These are phyloP conservation scores for Theileria sp. DNA, from an alignment of 169 alveolate genomes.

Conservation along the genomic window DNA sequence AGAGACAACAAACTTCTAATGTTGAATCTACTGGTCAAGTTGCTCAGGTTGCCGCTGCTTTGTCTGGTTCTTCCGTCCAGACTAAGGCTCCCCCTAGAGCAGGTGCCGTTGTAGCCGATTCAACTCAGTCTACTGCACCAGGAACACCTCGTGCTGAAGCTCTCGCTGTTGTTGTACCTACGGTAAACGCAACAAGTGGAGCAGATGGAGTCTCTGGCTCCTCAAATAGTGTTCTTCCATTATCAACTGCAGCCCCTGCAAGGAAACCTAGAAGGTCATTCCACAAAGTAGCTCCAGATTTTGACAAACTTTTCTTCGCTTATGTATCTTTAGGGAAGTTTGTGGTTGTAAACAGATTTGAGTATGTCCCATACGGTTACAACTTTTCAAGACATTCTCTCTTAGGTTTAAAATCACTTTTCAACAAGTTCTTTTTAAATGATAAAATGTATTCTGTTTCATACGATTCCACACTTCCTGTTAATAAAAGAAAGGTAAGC, in stretches of 20 bases:
- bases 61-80: background rate
- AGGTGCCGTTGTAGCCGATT: background rate
- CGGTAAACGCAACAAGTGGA: background rate
- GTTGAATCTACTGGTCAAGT: background rate
- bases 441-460: background rate
- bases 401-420: background rate
- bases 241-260: background rate
- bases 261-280: background rate
- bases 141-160: conserved; percentile 1
- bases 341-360: background rate
- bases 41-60: background rate
- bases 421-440: background rate
- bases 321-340: background rate
- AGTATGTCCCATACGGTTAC: background rate
- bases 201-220: conserved; percentile 3
- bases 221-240: background rate
- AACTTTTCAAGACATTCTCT: conserved; percentile 1
- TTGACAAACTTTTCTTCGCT: background rate
- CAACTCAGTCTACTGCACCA: conserved; percentile 4
- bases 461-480: background rate
- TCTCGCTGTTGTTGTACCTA: background rate
- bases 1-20: background rate
- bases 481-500: background rate
- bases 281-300: background rate
- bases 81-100: background rate